Base-by-base conservation (phyloP, 2,329 filamentous ascomycete species). In the Aspergillus unguis region DNA sequence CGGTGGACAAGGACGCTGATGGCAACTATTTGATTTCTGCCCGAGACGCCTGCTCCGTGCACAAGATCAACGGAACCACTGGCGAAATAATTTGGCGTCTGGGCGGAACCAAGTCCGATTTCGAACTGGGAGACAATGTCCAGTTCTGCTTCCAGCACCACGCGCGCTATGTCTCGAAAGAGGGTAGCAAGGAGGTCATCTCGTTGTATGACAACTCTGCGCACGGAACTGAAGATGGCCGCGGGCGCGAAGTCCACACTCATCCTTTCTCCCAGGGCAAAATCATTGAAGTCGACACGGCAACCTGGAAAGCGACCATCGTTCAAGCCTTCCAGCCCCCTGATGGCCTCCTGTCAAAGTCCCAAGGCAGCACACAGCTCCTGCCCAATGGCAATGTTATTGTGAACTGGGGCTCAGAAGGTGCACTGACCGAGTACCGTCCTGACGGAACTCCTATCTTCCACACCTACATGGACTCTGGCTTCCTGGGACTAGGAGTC, bases 1-100 rank as follows among this genome's bases (percentile, higher is more conserved):
- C 66, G 1, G 67, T 75, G 3, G 72, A 74, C 55, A 73, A 73
- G 52, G 68, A 74, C 49, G 10, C 44, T 6, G 59, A 67, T 2
- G 69, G 76, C 2, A 73, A 80, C 61, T 80, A 79, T 51, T 63
- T 80, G 25, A 70, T 80, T 28, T 79, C 77, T 0, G 75, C 71
- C 4, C 73, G 76, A 6, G 71, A 78, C 56, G 68, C 72, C 25
- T 75, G 50, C 25, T 38, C 46, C 29, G 8, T 54, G 23, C 26
- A 59, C 50, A 1, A 50, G 8, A 43, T 54, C 46, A 33, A 50
- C 47, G 45, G 46, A 27, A 28, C 41, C 29, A 32, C 46, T 3
- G 47, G 50, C 5, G 50, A 52, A 25, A 52, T 52, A 9, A 52
- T 52, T 37, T 52, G 50, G 50, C 50, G 50, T 11, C 37, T 52